phyloP scores from a whole-genome alignment of 2,329 filamentous ascomycete genomes.

The Nemania bipapillata region DNA sequence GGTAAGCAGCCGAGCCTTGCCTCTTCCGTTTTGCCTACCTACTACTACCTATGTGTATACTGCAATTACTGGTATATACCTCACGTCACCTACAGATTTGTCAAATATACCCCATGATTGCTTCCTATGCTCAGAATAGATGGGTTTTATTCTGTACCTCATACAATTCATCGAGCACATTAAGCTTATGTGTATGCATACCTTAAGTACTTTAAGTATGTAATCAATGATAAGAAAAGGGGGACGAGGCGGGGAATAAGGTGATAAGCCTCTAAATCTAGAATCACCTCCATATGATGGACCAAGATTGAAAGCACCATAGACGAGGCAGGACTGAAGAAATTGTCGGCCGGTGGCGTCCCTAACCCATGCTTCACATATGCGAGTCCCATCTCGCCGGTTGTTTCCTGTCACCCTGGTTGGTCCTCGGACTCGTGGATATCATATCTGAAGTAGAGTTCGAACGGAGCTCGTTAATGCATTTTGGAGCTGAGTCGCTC shows the following conservation, averaged over 20 bases:
- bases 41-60: neutral
- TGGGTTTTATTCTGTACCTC: neutral
- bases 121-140: neutral
- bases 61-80: neutral
- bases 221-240: neutral
- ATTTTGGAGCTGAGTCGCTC: slow-evolving; percentile 1
- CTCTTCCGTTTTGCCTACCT: neutral
- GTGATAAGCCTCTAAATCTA: no score
- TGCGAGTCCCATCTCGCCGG: neutral
- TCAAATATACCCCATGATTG: neutral
- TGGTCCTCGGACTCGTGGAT: neutral
- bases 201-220: no score
- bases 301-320: no score
- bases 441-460: slow-evolving; percentile 7
- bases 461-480: slow-evolving; percentile 2
- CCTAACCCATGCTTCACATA: slow-evolving; percentile 2
- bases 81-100: no score
- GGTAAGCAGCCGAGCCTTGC: neutral
- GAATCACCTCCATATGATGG: no score
- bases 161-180: neutral
- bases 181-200: no score
- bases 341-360: neutral
- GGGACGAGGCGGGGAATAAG: neutral
- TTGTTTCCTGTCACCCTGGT: neutral
- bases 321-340: neutral